Conservation (phyloP, 768 basidiomycete species). For the Leccinum olivaceopallidum region DNA sequence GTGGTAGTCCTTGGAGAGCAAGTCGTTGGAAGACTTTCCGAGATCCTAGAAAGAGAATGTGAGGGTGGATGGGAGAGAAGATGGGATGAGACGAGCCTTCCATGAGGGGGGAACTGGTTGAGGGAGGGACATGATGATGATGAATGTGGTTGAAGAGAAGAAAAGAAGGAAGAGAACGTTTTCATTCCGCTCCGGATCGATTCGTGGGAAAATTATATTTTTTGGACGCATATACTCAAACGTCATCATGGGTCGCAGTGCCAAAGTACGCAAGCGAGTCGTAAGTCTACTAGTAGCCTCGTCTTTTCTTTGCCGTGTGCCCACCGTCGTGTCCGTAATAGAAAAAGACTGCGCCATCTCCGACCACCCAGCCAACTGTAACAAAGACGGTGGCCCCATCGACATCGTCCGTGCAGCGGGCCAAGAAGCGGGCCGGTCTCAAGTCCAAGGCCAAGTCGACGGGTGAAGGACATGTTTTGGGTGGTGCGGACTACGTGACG, state of each 20-base stretch:
- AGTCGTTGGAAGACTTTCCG: conserved; percentile 96
- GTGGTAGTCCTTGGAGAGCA: conserved; percentile 90
- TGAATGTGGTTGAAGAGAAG: conserved; percentile 11
- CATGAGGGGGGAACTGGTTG: conserved; percentile 97
- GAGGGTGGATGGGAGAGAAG: not conserved
- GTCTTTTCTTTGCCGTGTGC: not conserved
- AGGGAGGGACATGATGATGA: conserved; percentile 74
- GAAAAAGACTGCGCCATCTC: conserved; percentile 26
- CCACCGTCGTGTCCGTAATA: conserved; percentile 2
- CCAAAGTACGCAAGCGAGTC: conserved; percentile 36
- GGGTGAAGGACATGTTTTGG: conserved; percentile 50
- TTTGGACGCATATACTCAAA: not conserved
- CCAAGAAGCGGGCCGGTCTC: conserved; percentile 31
- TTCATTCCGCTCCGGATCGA: conserved; percentile 22
- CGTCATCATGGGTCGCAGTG: conserved; percentile 38
- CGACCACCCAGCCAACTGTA: conserved; percentile 4
- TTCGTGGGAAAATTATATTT: conserved; percentile 31
- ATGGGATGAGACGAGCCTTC: conserved; percentile 57
- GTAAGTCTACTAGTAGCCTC: conserved; percentile 20
- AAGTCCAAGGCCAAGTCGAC: conserved; percentile 23
- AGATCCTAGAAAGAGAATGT: conserved; percentile 60
- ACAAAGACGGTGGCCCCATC: conserved; percentile 3
- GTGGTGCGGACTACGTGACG: conserved; percentile 76
- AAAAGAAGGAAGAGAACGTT: not conserved
- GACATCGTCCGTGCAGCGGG: conserved; percentile 14